A percentile compares a stretch with the other conserved stretches of the same genome.
These are phyloP conservation scores for Hypericum perforatum DNA, from an alignment of 345 rosid genomes.

Conservation along the genomic window DNA sequence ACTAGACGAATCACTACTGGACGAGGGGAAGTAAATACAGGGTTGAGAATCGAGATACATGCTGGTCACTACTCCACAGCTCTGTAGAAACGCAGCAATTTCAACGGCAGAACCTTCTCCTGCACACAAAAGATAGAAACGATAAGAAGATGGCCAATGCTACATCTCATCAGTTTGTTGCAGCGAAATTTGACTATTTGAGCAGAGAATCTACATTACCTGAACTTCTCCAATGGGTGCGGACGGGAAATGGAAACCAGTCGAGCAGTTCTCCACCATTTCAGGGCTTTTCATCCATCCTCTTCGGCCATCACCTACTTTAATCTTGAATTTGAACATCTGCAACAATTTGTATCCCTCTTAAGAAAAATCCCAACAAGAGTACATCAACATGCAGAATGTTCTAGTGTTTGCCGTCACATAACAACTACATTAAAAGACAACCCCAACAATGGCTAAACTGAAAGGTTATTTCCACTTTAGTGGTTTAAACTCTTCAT, in stretches of 20 bases:
- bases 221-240: conserved; percentile 26
- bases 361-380: neutral
- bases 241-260: conserved; percentile 61
- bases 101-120: conserved; percentile 52
- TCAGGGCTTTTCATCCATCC: conserved; percentile 91
- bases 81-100: conserved; percentile 58
- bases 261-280: conserved; percentile 61
- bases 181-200: neutral
- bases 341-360: conserved; percentile 15
- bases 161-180: neutral
- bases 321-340: conserved; percentile 71
- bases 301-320: conserved; percentile 63
- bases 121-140: conserved; percentile 12
- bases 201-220: conserved; percentile 26
- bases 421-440: too few relatives aligned
- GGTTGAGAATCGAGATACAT: conserved; percentile 8
- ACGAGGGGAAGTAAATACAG: conserved; percentile 4
- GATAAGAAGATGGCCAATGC: neutral
- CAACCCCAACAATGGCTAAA: too few relatives aligned
- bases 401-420: neutral
- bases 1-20: conserved; percentile 1
- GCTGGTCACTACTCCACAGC: conserved; percentile 20
- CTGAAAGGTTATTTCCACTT: too few relatives aligned
- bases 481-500: too few relatives aligned
- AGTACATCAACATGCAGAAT: neutral